Base-by-base conservation (phyloP, 208 protist genomes). In the Trypanosoma cruzi region DNA sequence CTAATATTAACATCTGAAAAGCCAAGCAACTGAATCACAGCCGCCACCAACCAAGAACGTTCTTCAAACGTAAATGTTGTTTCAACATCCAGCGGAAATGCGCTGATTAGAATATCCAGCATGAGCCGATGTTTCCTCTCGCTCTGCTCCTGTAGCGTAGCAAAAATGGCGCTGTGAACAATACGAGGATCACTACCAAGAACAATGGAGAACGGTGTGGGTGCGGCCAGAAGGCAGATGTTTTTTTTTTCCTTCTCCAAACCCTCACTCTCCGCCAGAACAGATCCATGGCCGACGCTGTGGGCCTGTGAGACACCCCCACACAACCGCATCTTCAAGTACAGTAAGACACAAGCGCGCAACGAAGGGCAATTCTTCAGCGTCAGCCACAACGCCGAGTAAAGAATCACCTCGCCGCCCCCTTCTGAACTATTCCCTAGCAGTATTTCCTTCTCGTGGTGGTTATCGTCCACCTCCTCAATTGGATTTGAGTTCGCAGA, bases 21-120 rank as follows among this genome's bases (percentile, higher is more conserved):
- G 49, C 80, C 82, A 0, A 89, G 62, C 48, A 89, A 59, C 52
- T 91, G 80, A 49, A 86, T 75, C 8, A 68, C 73, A 2, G 82
- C 77, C 34, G 74, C 74, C 60, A 83, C 82, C 16, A 91, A 77
- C 36, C 88, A 36, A 32, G 76, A 66, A 32, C 73, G 60, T 32
- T 77, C 71, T 34, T 84, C 64, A 65, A 79, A 82, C 4, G 55
- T 58, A 50, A 81, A 68, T 10, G 61, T 22, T 24, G 65, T 37
- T 32, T 52, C 14, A n/a, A 44, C 22, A 10, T 62, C 48, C 8
- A 89, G 59, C 11, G 84, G 84, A 61, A 81, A 82, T 20, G 75
- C 58, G 10, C 42, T 50, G 31, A 75, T 60, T 26, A 89, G 63
- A 28, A 89, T 29, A 40, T 89, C 84, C 11, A 89, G 77, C 58